Conservation (phyloP, 1,139 yeast genomes). For the Yamadazyma atlantica region DNA sequence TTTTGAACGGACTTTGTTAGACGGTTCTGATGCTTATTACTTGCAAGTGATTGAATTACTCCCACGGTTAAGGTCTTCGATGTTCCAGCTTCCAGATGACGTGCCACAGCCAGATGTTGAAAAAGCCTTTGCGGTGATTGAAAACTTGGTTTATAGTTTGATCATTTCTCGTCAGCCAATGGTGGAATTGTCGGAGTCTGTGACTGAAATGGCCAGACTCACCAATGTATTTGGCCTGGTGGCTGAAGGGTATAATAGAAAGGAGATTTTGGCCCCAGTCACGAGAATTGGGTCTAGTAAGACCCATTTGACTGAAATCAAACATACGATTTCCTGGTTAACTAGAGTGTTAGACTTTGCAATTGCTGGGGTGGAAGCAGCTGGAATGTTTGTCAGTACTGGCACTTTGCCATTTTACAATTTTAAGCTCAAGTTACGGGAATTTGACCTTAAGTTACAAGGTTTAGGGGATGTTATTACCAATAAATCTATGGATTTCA, state of each 20-base stretch:
- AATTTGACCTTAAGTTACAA: conserved; percentile 13
- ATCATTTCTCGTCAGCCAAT: conserved; percentile 52
- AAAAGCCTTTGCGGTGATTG: conserved; percentile 77
- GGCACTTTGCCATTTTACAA: conserved; percentile 18
- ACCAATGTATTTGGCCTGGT: conserved; percentile 9
- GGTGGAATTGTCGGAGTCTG: conserved; percentile 23
- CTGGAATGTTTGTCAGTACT: conserved; percentile 14
- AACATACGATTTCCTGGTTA: conserved; percentile 34
- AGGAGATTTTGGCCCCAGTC: conserved; percentile 15
- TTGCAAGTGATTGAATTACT: conserved; percentile 73
- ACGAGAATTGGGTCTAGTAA: conserved; percentile 19
- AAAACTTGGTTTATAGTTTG: conserved; percentile 61
- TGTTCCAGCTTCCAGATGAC: conserved; percentile 63
- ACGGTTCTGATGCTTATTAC: conserved; percentile 59
- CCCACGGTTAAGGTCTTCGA: conserved; percentile 73
- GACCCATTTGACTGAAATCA: conserved; percentile 19
- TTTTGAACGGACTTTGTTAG: conserved; percentile 36
- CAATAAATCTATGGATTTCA: conserved; percentile 5
- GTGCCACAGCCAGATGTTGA: conserved; percentile 74
- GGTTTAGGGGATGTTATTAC: conserved; percentile 16
- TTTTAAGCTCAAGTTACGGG: conserved; percentile 20
- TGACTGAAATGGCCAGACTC: conserved; percentile 6
- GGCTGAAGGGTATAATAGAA: conserved; percentile 13
- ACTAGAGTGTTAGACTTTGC: conserved; percentile 54
- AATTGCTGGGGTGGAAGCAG: conserved; percentile 25